Base-by-base conservation (phyloP, 1,139 yeast species). In the Hyphopichia wangnamkhiaoensis region DNA sequence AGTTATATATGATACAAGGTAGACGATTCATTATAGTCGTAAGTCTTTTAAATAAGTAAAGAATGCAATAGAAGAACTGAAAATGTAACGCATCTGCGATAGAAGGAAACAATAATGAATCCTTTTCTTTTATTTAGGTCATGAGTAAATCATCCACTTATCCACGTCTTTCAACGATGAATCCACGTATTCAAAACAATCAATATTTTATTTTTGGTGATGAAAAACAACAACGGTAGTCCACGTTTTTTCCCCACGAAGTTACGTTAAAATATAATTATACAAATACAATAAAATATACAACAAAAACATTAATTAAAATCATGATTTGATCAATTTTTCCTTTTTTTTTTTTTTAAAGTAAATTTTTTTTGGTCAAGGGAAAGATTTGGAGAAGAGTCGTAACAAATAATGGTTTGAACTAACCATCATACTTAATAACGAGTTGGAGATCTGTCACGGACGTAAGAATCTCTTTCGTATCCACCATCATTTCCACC, bases 361-460 rank as follows among this genome's bases (percentile, higher is more conserved):
- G 7, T 21, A 7, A 7, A 7, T 10, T 21, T 21, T 21, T 21
- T 21, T 21, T 21, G 10, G 9, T 21, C 24, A 21, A n/a, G n/a
- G n/a, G n/a, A n/a, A n/a, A n/a, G n/a, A n/a, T n/a, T n/a, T n/a
- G n/a, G n/a, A n/a, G n/a, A n/a, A n/a, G n/a, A n/a, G n/a, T n/a
- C n/a, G n/a, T n/a, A n/a, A n/a, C n/a, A n/a, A n/a, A n/a, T n/a
- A n/a, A n/a, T n/a, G n/a, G n/a, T n/a, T n/a, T n/a, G n/a, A n/a
- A n/a, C n/a, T n/a, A n/a, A n/a, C n/a, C n/a, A n/a, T n/a, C n/a
- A n/a, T n/a, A 37, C 26, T 52, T 63, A 68, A 52, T 66, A 69
- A 58, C 74, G 68, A 42, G 72, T 65, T 56, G 74, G 75, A 42
- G 74, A 69, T 67, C 78, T 71, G 63, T 72, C 78, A 57, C 78